Conservation (phyloP, 1,284 basidiomycete species). For the Hemileia vastatrix region DNA sequence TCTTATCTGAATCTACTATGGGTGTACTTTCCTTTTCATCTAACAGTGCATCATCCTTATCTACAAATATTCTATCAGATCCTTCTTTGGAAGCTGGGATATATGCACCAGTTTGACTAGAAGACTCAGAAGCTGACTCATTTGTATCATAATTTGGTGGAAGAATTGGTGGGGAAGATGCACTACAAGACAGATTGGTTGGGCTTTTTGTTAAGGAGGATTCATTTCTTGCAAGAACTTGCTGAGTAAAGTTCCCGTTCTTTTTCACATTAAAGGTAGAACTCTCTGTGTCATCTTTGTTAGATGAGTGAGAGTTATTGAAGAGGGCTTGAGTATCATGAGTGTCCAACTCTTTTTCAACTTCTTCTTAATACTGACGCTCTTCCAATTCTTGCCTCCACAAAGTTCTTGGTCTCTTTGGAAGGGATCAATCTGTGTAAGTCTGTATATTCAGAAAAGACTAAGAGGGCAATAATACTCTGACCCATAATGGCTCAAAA, state of each 20-base stretch:
- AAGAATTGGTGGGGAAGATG: neutral
- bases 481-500: constrained; percentile 82
- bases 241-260: constrained; percentile 29
- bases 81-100: too few species aligned
- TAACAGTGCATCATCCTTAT: too few species aligned
- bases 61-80: too few species aligned
- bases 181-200: neutral
- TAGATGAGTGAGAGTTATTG: too few species aligned
- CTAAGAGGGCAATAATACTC: constrained; percentile 96
- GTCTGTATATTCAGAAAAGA: constrained; percentile 82
- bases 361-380: constrained; percentile 48
- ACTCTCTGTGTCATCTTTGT: too few species aligned
- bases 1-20: too few species aligned
- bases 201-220: neutral
- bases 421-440: constrained; percentile 93
- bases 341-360: constrained; percentile 55
- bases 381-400: constrained; percentile 34
- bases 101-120: too few species aligned
- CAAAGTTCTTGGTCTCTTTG: constrained; percentile 61
- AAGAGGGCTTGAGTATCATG: too few species aligned
- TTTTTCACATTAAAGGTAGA: constrained; percentile 40
- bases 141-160: too few species aligned
- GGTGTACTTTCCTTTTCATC: too few species aligned
- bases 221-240: constrained; percentile 26
- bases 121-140: too few species aligned